Conservation (phyloP, 805 yeast genomes). For the Cyberlindnera meyerae region DNA sequence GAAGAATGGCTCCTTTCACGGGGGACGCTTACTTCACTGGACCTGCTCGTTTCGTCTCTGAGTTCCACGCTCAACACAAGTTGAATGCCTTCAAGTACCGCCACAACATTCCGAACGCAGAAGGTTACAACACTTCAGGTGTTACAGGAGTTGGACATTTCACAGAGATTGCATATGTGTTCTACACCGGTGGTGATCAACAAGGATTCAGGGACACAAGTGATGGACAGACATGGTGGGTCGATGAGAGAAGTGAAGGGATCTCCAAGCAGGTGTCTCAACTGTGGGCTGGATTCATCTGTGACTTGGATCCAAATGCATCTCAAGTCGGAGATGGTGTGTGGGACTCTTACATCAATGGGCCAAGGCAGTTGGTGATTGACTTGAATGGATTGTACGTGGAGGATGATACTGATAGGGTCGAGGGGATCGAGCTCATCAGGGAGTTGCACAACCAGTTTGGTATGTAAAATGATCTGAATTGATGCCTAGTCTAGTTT, state of each 20-base stretch:
- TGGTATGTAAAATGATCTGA: constrained; percentile 1
- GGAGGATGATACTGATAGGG: constrained; percentile 9
- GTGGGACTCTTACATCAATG: constrained; percentile 5
- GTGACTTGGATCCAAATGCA: constrained; percentile 10
- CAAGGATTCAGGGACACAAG: constrained; percentile 4
- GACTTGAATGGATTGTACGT: constrained; percentile 9
- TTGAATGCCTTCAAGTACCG: constrained; percentile 11
- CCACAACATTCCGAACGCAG: constrained; percentile 9
- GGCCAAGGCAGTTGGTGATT: constrained; percentile 7
- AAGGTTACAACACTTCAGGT: constrained; percentile 5
- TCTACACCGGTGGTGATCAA: constrained; percentile 7
- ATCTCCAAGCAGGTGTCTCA: constrained; percentile 7
- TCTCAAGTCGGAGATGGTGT: constrained; percentile 5
- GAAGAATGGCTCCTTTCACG: constrained; percentile 3
- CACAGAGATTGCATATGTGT: constrained; percentile 9
- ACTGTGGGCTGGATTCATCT: constrained; percentile 11
- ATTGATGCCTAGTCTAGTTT: not conserved
- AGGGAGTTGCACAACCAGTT: constrained; percentile 5
- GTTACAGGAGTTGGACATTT: constrained; percentile 7
- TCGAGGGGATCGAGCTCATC: constrained; percentile 4
- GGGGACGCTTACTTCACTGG: constrained; percentile 14
- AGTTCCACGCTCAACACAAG: constrained; percentile 2
- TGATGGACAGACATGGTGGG: constrained; percentile 12
- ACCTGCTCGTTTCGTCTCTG: constrained; percentile 11
- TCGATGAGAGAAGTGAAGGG: constrained; percentile 5